Evolutionary conservation across 2,329 filamentous ascomycete genomes (phyloP), one percentile per base, ranked within the genome.

Genomic region (Talaromyces albobiverticillius): DNA sequence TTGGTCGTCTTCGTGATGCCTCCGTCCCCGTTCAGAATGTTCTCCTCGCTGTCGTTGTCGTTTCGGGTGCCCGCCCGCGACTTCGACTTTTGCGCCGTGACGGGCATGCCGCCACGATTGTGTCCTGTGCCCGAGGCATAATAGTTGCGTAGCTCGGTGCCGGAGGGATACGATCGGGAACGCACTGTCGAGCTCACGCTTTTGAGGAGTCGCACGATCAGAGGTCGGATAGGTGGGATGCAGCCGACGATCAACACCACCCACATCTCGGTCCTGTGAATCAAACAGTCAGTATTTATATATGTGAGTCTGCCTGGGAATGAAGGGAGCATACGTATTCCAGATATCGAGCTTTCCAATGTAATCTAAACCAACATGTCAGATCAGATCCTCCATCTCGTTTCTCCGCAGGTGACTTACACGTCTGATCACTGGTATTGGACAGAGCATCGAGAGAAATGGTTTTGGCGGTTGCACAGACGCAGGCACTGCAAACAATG

Each of bases 201-300:
- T 6, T 23, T 11, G 26, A 48, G 18, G 11, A 48, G 5, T 9
- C 13, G 10, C 11, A 48, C 14, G 25, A 48, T 22, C 13, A 48
- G 25, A 7, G 46, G 46, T 9, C 46, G 46, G 23, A 48, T 54
- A 0, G 62, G 59, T 11, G 61, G 59, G 26, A 63, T 60, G 45
- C 56, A 65, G 14, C 59, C 57, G 10, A 61, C 61, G 29, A 65
- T 64, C 3, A 62, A 58, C 1, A 64, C 60, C 11, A 64, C 56
- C 62, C 62, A 64, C 60, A 63, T 61, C 49, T 64, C 63, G 10
- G 60, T 60, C 43, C 57, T 59, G 20, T 10, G 25, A n/a, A n/a
- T n/a, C n/a, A n/a, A n/a, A n/a, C n/a, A n/a, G n/a, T n/a, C n/a
- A n/a, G n/a, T n/a, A n/a, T n/a, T n/a, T n/a, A n/a, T n/a, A n/a